Evolutionary conservation across 331 rosid genomes (phyloP).

Genomic region (Prunus yedoensis): DNA sequence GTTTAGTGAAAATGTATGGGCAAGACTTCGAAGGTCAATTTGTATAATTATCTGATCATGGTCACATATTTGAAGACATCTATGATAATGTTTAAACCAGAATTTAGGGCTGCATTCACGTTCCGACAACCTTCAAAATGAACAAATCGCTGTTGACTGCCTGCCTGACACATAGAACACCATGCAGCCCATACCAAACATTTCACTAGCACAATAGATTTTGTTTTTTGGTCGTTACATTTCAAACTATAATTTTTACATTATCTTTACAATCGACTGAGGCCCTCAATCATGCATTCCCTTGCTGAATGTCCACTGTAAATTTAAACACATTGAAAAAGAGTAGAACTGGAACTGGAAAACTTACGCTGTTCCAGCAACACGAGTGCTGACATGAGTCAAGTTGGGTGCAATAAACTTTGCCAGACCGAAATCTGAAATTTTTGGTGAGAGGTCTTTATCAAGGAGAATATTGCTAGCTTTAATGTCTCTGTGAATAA

Average conservation of each 20-base stretch:
- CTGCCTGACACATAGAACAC: background rate
- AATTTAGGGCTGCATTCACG: background rate
- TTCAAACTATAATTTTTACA: background rate
- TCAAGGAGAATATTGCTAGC: conserved; percentile 80
- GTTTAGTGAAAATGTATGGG: background rate
- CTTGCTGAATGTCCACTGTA: background rate
- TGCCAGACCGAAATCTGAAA: conserved; percentile 92
- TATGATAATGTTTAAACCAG: background rate
- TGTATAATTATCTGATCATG: background rate
- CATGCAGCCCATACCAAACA: conserved; percentile 5
- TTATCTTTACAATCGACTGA: conserved; percentile 1
- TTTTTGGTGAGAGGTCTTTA: conserved; percentile 54
- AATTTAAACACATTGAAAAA: conserved; percentile 11
- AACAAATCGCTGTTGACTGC: background rate
- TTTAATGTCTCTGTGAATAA: conserved; percentile 79
- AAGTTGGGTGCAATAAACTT: conserved; percentile 60
- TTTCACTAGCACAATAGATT: background rate
- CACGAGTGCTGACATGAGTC: conserved; percentile 80
- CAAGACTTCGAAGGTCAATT: background rate
- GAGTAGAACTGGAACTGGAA: conserved; percentile 4
- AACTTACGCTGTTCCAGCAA: conserved; percentile 88
- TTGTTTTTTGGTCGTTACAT: background rate
- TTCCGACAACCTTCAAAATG: background rate
- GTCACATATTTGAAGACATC: background rate
- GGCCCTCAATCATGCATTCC: background rate